Evolutionary conservation across 495 filamentous ascomycete genomes (phyloP).

Genomic region (Annulohypoxylon stygium): DNA sequence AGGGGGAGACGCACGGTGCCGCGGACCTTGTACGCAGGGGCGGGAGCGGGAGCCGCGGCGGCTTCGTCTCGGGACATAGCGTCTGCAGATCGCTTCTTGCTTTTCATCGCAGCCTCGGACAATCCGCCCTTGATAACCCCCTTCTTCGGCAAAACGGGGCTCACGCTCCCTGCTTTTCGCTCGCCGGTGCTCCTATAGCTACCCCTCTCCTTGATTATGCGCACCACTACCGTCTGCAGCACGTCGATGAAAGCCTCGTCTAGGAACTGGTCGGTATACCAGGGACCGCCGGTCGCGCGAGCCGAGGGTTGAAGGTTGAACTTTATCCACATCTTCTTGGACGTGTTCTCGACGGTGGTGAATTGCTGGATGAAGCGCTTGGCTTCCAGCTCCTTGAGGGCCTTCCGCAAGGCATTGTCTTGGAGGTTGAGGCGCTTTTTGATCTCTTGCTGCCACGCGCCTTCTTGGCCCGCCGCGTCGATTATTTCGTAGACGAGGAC

Average conservation of each 20-base stretch:
- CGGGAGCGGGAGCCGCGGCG: conserved; percentile 2
- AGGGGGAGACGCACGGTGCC: conserved; percentile 70
- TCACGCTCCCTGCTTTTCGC: conserved; percentile 37
- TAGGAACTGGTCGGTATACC: conserved; percentile 89
- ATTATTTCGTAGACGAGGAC: conserved; percentile 86
- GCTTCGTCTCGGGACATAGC: conserved; percentile 60
- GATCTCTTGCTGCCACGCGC: conserved; percentile 89
- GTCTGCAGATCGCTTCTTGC: conserved; percentile 58
- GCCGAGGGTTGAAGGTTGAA: conserved; percentile 80
- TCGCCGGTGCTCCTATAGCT: conserved; percentile 68
- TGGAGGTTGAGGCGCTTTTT: conserved; percentile 80
- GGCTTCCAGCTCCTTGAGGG: conserved; percentile 80
- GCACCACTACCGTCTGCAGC: conserved; percentile 74
- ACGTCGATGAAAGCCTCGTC: conserved; percentile 87
- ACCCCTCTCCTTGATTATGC: conserved; percentile 75
- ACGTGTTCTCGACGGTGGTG: conserved; percentile 73
- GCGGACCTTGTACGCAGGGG: conserved; percentile 54
- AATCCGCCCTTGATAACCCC: conserved; percentile 56
- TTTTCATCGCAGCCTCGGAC: conserved; percentile 51
- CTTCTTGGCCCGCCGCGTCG: conserved; percentile 81
- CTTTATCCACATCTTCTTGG: conserved; percentile 88
- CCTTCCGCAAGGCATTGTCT: conserved; percentile 78
- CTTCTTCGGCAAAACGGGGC: conserved; percentile 58
- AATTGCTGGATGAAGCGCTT: conserved; percentile 69
- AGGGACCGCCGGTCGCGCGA: conserved; percentile 90